Percentiles rank a stretch among this genome's conserved stretches.
Conservation (phyloP, 495 filamentous ascomycete genomes). For the Bombardia bombarda region DNA sequence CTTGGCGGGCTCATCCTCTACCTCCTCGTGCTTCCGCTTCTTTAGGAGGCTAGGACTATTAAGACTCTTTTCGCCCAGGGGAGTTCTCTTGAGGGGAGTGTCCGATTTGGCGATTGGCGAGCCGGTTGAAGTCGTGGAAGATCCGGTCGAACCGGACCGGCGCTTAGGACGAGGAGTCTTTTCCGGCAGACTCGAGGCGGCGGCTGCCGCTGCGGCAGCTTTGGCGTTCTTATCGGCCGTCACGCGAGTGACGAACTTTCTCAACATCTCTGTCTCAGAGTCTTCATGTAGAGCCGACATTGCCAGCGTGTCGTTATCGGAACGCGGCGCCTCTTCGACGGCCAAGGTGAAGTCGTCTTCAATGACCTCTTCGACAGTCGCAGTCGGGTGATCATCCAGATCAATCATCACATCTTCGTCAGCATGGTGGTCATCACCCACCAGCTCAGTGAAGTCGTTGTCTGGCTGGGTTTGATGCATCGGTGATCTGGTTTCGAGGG, state of each 20-base stretch:
- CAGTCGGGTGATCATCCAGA: slow-evolving; percentile 5
- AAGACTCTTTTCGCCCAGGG: slow-evolving; percentile 30
- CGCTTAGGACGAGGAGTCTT: slow-evolving; percentile 14
- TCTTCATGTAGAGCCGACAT: slow-evolving; percentile 21
- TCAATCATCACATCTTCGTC: neutral
- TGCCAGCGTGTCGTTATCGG: slow-evolving; percentile 17
- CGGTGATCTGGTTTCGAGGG: neutral
- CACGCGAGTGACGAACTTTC: slow-evolving; percentile 37
- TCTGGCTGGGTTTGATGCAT: neutral
- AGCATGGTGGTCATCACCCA: neutral
- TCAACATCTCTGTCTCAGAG: slow-evolving; percentile 37
- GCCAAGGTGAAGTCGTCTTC: slow-evolving; percentile 17
- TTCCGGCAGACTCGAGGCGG: slow-evolving; percentile 9
- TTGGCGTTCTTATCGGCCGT: slow-evolving; percentile 35
- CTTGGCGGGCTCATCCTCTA: slow-evolving; percentile 9
- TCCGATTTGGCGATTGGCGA: slow-evolving; percentile 23
- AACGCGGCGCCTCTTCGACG: slow-evolving; percentile 4
- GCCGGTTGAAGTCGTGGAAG: slow-evolving; percentile 16
- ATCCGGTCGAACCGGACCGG: slow-evolving; percentile 16
- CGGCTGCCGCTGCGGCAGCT: slow-evolving; percentile 23
- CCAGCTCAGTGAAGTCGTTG: neutral
- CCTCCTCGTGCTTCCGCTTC: slow-evolving; percentile 25
- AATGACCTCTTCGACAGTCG: neutral
- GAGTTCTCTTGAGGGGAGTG: slow-evolving; percentile 22
- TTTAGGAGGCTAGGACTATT: slow-evolving; percentile 28